Evolutionary conservation across 257 asterid genomes (phyloP).

Genomic region (Striga asiatica): DNA sequence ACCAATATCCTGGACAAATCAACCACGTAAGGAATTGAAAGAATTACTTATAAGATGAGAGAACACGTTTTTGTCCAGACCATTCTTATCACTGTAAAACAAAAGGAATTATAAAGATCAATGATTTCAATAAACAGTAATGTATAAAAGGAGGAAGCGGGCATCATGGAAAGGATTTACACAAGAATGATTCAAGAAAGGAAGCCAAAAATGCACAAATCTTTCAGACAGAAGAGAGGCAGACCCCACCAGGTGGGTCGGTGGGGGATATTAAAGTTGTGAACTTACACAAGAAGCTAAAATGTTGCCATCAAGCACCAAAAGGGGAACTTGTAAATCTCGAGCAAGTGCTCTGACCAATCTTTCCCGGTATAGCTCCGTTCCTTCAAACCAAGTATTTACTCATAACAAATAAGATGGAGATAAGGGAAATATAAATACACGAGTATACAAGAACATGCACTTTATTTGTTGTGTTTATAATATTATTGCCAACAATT

Average conservation of each 20-base stretch:
- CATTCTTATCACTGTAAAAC: constrained; percentile 4
- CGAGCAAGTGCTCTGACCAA: constrained; percentile 88
- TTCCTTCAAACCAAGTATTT: constrained; percentile 42
- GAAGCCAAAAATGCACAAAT: not conserved
- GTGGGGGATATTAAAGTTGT: constrained; percentile 5
- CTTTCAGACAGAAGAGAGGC: not conserved
- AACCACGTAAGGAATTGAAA: constrained; percentile 6
- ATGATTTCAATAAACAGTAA: not conserved
- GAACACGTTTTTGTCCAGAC: not conserved
- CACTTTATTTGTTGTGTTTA: not conserved
- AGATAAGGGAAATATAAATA: not conserved
- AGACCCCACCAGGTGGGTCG: too few species aligned
- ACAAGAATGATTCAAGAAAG: not conserved
- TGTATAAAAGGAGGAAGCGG: not conserved
- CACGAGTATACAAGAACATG: too few species aligned
- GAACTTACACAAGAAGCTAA: constrained; percentile 85
- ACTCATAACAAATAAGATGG: constrained; percentile 14
- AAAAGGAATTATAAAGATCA: constrained; percentile 6
- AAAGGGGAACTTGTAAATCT: constrained; percentile 71
- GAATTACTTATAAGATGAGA: not conserved
- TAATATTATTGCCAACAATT: not conserved
- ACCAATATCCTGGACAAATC: constrained; percentile 49
- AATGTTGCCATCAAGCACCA: constrained; percentile 82
- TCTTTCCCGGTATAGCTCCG: constrained; percentile 94
- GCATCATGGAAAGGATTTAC: not conserved